A percentile compares a stretch with the other conserved stretches of the same genome.
Evolutionary conservation across 495 filamentous ascomycete genomes (phyloP).

Genomic region (Tuber magnatum): DNA sequence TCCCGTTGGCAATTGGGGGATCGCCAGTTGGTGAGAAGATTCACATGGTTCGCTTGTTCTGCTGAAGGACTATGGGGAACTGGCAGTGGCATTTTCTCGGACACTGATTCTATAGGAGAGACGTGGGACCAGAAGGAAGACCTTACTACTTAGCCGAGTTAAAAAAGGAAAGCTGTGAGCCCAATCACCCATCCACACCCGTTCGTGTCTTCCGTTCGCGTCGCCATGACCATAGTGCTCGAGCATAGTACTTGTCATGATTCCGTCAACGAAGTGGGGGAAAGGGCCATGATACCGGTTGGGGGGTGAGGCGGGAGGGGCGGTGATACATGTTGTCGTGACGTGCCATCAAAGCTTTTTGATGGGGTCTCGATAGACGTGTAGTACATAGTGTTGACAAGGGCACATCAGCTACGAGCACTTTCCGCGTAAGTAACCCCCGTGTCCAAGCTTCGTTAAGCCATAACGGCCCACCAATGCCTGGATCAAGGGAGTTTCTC

Average conservation of each 20-base stretch:
- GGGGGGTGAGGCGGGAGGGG: not conserved
- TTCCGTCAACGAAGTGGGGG: not conserved
- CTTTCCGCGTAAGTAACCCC: not conserved
- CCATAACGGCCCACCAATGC: not conserved
- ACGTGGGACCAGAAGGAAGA: not conserved
- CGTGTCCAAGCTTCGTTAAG: not conserved
- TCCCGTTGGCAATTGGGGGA: not conserved
- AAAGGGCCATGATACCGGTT: not conserved
- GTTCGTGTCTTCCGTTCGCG: not conserved
- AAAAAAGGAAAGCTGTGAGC: not conserved
- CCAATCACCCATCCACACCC: not conserved
- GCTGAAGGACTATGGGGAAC: not conserved
- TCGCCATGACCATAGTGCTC: not conserved
- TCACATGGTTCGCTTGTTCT: not conserved
- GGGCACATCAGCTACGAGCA: not conserved
- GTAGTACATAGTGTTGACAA: not conserved
- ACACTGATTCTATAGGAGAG: not conserved
- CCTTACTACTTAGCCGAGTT: not conserved
- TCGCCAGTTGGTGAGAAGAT: not conserved
- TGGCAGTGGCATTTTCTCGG: not conserved
- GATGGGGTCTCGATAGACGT: not conserved
- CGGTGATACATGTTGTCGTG: not conserved
- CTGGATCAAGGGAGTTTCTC: not conserved
- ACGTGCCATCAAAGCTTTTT: not conserved
- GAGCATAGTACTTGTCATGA: not conserved